Conservation (phyloP, 164 flowering plant species). For the Berberis thunbergii region DNA sequence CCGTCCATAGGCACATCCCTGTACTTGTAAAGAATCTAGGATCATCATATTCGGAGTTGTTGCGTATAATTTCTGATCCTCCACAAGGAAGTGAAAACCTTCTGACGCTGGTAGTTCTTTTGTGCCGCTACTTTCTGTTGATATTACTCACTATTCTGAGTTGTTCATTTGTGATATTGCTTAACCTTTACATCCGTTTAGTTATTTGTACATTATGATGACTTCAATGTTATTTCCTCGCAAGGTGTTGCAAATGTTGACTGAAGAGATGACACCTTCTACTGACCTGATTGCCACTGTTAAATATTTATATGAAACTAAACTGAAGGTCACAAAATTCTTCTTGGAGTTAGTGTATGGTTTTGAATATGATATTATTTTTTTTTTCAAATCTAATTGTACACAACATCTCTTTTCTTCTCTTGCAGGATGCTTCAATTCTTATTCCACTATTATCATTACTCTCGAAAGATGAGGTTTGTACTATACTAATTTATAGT, state of each 20-base stretch:
- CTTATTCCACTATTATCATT: slow-evolving; percentile 88
- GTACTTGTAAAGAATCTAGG: slow-evolving; percentile 72
- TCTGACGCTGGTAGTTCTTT: slow-evolving; percentile 53
- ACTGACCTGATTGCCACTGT: slow-evolving; percentile 70
- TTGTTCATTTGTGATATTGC: neutral
- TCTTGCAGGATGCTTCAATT: slow-evolving; percentile 83
- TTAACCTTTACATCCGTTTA: slow-evolving; percentile 3
- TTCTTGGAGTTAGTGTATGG: neutral
- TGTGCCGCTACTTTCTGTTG: neutral
- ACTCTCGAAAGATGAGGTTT: slow-evolving; percentile 85
- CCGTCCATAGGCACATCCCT: slow-evolving; percentile 85
- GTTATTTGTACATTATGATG: slow-evolving; percentile 6
- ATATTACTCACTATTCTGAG: neutral
- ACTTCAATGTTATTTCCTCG: slow-evolving; percentile 14
- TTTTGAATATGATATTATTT: neutral
- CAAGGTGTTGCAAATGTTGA: slow-evolving; percentile 76
- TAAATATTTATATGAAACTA: slow-evolving; percentile 85
- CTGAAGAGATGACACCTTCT: slow-evolving; percentile 71
- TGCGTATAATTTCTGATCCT: slow-evolving; percentile 81
- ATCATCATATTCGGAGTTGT: slow-evolving; percentile 63
- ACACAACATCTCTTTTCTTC: neutral
- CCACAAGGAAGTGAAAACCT: slow-evolving; percentile 94
- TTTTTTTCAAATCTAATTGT: slow-evolving; percentile 7
- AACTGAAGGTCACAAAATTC: slow-evolving; percentile 55
- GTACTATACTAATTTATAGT: neutral